Conservation (phyloP, 768 basidiomycete species). For the Cubamyces sp. region DNA sequence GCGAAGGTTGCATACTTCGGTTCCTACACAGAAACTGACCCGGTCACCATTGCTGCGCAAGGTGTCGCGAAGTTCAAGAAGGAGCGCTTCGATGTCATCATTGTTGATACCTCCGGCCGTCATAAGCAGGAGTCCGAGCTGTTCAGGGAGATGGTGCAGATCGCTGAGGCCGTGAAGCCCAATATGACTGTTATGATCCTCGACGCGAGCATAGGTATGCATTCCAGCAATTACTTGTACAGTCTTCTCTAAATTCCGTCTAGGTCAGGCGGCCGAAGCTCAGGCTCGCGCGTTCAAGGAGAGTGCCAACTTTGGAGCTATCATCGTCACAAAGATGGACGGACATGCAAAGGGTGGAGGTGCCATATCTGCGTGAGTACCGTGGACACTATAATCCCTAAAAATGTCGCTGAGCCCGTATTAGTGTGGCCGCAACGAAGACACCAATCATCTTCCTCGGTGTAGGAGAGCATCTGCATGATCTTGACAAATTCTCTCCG, state of each 20-base stretch:
- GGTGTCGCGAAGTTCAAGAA: constrained; percentile 98
- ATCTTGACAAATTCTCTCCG: constrained; percentile 94
- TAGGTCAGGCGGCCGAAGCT: constrained; percentile 95
- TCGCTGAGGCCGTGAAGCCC: constrained; percentile 89
- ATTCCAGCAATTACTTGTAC: not conserved
- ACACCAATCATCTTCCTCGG: constrained; percentile 99
- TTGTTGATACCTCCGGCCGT: constrained; percentile 96
- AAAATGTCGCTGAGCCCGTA: not conserved
- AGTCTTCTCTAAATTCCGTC: not conserved
- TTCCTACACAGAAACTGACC: constrained; percentile 98
- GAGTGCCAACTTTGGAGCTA: constrained; percentile 95
- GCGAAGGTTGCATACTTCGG: constrained; percentile 99
- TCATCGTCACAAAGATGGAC: constrained; percentile 99
- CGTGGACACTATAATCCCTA: not conserved
- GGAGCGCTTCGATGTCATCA: constrained; percentile 97
- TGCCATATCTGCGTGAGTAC: constrained; percentile 93
- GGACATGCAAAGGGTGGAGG: constrained; percentile 99
- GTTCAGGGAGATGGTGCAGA: constrained; percentile 98
- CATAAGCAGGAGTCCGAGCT: constrained; percentile 97
- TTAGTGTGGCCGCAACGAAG: constrained; percentile 95
- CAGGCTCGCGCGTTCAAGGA: constrained; percentile 98
- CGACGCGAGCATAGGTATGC: constrained; percentile 92
- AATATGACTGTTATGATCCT: constrained; percentile 96
- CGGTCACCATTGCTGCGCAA: constrained; percentile 90
- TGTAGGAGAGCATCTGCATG: constrained; percentile 96